These are phyloP conservation scores for Trichoderma sp. DNA, from an alignment of 2,329 filamentous ascomycete species.

Conservation along the genomic window DNA sequence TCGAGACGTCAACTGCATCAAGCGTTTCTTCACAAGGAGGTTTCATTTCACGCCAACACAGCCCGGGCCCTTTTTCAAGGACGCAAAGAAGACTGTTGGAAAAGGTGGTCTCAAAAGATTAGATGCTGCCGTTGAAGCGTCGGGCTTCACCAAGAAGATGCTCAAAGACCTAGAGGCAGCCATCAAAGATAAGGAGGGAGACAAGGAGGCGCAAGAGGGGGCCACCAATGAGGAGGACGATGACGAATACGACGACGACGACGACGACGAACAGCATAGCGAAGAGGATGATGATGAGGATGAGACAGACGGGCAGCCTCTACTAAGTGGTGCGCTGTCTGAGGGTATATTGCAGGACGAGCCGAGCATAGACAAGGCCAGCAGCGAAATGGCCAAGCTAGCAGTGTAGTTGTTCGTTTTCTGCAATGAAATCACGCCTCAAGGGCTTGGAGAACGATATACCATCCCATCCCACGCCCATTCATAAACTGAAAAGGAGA, in stretches of 20 bases:
- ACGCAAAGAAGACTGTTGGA: constrained; percentile 74
- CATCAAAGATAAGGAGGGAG: constrained; percentile 73
- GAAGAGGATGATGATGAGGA: constrained; percentile 31
- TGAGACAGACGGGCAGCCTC: not conserved
- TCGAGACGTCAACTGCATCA: constrained; percentile 92
- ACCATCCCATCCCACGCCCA: not conserved
- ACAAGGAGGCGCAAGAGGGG: constrained; percentile 42
- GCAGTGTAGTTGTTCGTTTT: constrained; percentile 33
- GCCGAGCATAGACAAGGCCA: constrained; percentile 30
- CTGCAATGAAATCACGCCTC: not conserved
- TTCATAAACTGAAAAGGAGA: not conserved
- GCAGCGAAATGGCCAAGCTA: constrained; percentile 38
- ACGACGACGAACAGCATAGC: constrained; percentile 35
- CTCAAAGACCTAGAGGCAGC: constrained; percentile 89
- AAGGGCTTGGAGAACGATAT: not conserved
- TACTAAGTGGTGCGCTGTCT: not conserved
- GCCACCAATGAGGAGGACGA: constrained; percentile 38
- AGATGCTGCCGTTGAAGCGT: constrained; percentile 87
- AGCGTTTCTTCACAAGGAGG: constrained; percentile 85
- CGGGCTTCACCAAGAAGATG: constrained; percentile 96
- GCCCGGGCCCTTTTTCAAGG: constrained; percentile 81
- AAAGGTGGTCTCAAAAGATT: constrained; percentile 68
- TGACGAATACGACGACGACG: constrained; percentile 36
- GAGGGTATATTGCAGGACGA: not conserved
- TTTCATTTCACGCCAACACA: constrained; percentile 85